Base-by-base conservation (phyloP, 306 rosid genomes). In the Arachis stenosperma region DNA sequence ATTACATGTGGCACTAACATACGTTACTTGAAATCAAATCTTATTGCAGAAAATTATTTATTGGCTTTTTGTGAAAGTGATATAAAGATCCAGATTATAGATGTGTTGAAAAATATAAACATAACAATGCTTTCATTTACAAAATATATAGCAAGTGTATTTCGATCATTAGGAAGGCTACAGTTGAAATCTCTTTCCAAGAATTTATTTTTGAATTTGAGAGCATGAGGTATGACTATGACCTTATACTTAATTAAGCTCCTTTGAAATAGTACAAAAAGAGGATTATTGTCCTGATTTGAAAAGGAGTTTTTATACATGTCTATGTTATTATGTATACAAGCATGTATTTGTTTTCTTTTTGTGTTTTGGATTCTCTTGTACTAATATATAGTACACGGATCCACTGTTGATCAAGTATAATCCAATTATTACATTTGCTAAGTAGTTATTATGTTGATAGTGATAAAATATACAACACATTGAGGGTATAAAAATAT, bases 31-130 rank as follows among this genome's bases (percentile, higher is more conserved):
- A 65, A 62, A 65, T 71, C 9, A 58, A 62, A 67, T 52, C 60
- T 46, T 84, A 58, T 67, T 84, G 87, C 91, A 94, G 98, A 86
- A 81, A 85, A 79, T 72, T 94, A 88, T 81, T 75, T 94, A 74
- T 68, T 83, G 83, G 98, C 95, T 40, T 92, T 88, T 61, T 89
- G 88, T 78, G 91, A 91, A 86, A 73, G 88, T 68, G 90, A 82
- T 77, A 73, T 81, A 80, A 87, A 77, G 74, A 59, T 61, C 62
- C 87, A 86, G 75, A 73, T 94, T 70, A 67, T 78, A 81, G 88
- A 85, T 79, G 80, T 88, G 69, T 75, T 89, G 82, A 83, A 86
- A 71, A 81, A 62, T 68, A 54, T 87, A 42, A 91, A 94, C 82
- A 72, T 91, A 48, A 81, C 87, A 56, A 82, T 78, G 68, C 69